Conservation (phyloP, 2,329 filamentous ascomycete species). For the Epichloe sp. region DNA sequence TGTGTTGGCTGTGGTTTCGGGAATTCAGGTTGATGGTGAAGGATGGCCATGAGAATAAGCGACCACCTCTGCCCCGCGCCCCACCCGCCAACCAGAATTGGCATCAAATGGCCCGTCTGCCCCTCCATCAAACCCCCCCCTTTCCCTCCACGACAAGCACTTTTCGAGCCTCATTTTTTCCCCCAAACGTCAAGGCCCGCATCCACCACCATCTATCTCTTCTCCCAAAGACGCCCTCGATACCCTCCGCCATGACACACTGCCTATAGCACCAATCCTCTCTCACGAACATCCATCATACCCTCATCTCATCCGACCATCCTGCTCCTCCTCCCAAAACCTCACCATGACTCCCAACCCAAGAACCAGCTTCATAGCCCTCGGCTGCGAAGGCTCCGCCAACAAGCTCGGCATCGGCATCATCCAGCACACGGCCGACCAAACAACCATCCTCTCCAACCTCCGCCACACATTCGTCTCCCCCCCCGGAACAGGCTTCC, state of each 20-base stretch:
- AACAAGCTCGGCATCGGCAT: conserved; percentile 96
- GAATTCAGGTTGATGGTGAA: too few relatives aligned
- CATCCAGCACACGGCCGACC: conserved; percentile 57
- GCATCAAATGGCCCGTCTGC: not conserved
- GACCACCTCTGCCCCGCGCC: not conserved
- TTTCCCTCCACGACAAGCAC: too few relatives aligned
- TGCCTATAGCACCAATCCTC: not conserved
- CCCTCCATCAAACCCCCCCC: not conserved
- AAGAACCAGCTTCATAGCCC: conserved; percentile 32
- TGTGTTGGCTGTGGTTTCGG: too few relatives aligned
- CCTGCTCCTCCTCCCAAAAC: too few relatives aligned
- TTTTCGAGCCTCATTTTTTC: not conserved
- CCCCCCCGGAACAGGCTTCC: conserved; percentile 83
- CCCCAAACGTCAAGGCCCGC: not conserved
- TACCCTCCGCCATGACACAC: too few relatives aligned
- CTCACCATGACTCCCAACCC: not conserved
- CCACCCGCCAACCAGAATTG: not conserved
- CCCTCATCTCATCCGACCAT: too few relatives aligned
- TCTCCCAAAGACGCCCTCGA: too few relatives aligned
- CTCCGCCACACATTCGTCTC: conserved; percentile 88
- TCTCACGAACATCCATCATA: not conserved
- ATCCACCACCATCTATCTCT: too few relatives aligned
- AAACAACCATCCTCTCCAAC: conserved; percentile 68
- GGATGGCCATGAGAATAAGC: too few relatives aligned
- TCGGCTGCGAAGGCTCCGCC: conserved; percentile 75